Evolutionary conservation across 2,329 filamentous ascomycete genomes (phyloP), one percentile per base, ranked within the genome.

Genomic region (Capronia coronata): DNA sequence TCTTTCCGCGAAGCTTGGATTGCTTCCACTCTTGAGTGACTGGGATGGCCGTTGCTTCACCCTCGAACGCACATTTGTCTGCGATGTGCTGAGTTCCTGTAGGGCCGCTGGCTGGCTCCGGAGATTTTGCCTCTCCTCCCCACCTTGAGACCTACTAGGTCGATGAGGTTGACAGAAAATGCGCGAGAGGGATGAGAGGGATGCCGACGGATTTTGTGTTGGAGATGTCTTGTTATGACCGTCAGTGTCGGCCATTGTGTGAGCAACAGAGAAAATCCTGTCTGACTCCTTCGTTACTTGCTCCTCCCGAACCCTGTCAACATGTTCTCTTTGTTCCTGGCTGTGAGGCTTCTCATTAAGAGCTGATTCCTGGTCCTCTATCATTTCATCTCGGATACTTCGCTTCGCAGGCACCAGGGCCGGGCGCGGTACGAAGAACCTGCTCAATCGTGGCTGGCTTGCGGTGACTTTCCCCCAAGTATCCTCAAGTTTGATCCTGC

Each of bases 391-490:
- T 39, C 27, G 27, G 3, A 40, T 11, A 5, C 22, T 39, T 14
- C 35, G 25, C 25, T 46, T 51, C n/a, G n/a, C n/a, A 16, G 34
- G 14, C 8, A 41, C 16, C 16, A 40, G 22, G 3, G 32, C 40
- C 6, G 40, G 27, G n/a, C 32, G 48, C 21, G 43, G 52, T 18
- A 46, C 52, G 46, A 60, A 60, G 47, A 59, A 60, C 10, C 37
- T 55, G 37, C 56, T 56, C 43, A 60, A 41, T 37, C 58, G 46
- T 2, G 50, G 55, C 40, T 60, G 58, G 32, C 58, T 60, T 2
- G 57, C 55, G 1, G 50, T 52, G 14, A 60, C 55, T 44, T 59
- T 60, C 6, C 56, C 58, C 58, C 56, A 59, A n/a, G 55, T 57
- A 22, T 57, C 55, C 30, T 60, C 58, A 32, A 56, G 38, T 9